phyloP scores from a whole-genome alignment of 2,329 filamentous ascomycete genomes.

The Aspergillus sp. region DNA sequence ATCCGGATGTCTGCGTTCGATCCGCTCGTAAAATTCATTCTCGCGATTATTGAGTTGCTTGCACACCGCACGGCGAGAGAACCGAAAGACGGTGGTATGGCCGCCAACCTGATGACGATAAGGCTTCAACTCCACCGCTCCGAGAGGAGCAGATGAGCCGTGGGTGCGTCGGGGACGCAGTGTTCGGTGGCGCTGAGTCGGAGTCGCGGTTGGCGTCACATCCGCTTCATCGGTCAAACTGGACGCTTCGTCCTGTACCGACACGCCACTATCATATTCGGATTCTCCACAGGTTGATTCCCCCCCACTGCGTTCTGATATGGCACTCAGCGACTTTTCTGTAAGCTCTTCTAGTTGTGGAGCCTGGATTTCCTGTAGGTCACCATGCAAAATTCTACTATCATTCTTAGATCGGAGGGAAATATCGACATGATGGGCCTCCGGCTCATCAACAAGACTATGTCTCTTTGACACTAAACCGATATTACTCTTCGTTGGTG shows the following conservation, averaged over 20 bases:
- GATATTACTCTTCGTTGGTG: slow-evolving; percentile 24
- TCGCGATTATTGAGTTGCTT: slow-evolving; percentile 98
- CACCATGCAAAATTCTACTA: slow-evolving; percentile 60
- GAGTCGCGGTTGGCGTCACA: slow-evolving; percentile 47
- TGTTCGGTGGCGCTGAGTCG: slow-evolving; percentile 29
- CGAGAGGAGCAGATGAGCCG: slow-evolving; percentile 56
- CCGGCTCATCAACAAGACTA: slow-evolving; percentile 24
- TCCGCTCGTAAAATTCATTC: slow-evolving; percentile 97
- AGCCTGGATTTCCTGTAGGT: slow-evolving; percentile 45
- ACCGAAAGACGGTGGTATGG: slow-evolving; percentile 93
- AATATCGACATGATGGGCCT: slow-evolving; percentile 58
- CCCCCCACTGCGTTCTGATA: slow-evolving; percentile 36
- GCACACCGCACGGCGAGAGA: slow-evolving; percentile 91
- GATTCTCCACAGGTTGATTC: slow-evolving; percentile 42
- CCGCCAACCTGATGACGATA: slow-evolving; percentile 97
- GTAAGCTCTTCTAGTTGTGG: slow-evolving; percentile 37
- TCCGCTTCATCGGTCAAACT: slow-evolving; percentile 55
- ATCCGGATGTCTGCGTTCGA: slow-evolving; percentile 86
- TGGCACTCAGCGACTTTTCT: slow-evolving; percentile 34
- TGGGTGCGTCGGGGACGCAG: slow-evolving; percentile 28
- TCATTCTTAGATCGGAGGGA: slow-evolving; percentile 60
- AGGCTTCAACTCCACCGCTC: slow-evolving; percentile 92
- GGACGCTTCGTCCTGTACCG: slow-evolving; percentile 50
- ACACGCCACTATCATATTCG: slow-evolving; percentile 44
- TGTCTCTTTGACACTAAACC: slow-evolving; percentile 28